Evolutionary conservation across 495 filamentous ascomycete genomes (phyloP), one percentile per base, ranked within the genome.

Genomic region (Clavariopsis aquatica): DNA sequence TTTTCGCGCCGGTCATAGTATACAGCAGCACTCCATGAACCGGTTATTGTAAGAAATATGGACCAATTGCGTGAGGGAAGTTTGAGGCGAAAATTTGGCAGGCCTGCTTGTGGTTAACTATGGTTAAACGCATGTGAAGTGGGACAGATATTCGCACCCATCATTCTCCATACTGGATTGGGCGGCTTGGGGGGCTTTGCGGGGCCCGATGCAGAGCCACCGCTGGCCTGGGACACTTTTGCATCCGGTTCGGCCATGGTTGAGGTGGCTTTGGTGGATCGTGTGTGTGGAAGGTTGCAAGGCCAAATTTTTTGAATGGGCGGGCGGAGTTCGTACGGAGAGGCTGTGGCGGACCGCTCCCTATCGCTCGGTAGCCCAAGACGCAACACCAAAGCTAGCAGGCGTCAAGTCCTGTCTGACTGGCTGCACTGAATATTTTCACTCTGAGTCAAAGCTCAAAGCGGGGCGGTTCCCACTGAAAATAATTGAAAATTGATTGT

Each of bases 31-130:
- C 89, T 85, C 68, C 96, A 88, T 34, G 89, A 85, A 28, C 86
- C 86, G 15, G 87, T 87, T 65, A 98, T 75, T 19, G 88, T 78
- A 71, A 93, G 81, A 79, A 99, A 98, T 68, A 99, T 97, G 78
- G 90, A 84, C 94, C 94, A 99, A 73, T 98, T 98, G 27, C 95
- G 87, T 13, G 94, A 99, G 20, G 94, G 94, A 10, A 99, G 85
- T 78, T 88, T 92, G 69, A 88, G 81, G 17, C 89, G 86, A 62
- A 95, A 81, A 57, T 84, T 87, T 24, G 93, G 92, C 60, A 98
- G 78, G 34, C 85, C 84, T 87, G 52, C 7, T 7, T 22, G 17
- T 7, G n/a, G 53, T 70, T 52, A 70, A 58, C 43, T 43, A 17
- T 45, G 15, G 26, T 20, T 56, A 4, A 47, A n/a, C 9, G 22